Evolutionary conservation across 2,329 filamentous ascomycete species (phyloP).

Genomic region (Blumeria graminis): DNA sequence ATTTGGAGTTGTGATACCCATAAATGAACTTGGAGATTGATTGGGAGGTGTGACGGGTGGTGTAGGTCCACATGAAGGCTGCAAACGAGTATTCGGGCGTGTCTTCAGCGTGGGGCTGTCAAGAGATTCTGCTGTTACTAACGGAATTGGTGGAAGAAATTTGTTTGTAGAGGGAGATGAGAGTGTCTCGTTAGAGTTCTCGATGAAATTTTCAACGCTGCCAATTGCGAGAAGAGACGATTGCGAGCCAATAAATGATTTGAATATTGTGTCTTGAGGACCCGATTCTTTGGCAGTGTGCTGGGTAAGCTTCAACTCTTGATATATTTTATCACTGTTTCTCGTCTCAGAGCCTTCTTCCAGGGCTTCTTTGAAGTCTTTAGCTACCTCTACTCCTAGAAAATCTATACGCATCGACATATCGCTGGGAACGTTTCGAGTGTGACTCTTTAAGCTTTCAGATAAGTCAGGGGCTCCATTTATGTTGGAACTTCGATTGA

Average conservation of each 20-base stretch:
- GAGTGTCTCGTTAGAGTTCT: too few species aligned
- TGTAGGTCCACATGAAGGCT: conserved; percentile 27
- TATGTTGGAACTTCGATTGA: conserved; percentile 22
- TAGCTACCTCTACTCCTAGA: conserved; percentile 52
- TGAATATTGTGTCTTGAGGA: too few species aligned
- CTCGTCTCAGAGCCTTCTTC: too few species aligned
- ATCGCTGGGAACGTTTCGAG: conserved; percentile 27
- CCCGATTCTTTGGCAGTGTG: too few species aligned
- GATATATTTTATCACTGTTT: too few species aligned
- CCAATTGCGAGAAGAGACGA: too few species aligned
- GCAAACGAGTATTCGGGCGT: conserved; percentile 27
- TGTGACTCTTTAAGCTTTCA: conserved; percentile 15
- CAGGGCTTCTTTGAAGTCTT: conserved; percentile 42
- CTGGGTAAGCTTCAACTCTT: too few species aligned
- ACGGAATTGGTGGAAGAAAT: too few species aligned
- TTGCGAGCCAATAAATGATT: too few species aligned
- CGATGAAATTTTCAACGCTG: too few species aligned
- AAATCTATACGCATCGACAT: conserved; percentile 51
- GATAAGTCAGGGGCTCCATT: conserved; percentile 35
- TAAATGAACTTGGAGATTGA: conserved; percentile 20
- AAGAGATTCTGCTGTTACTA: conserved; percentile 5
- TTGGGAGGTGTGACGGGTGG: conserved; percentile 37
- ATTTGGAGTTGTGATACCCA: conserved; percentile 17
- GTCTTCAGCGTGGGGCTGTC: conserved; percentile 23
- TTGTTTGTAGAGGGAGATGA: too few species aligned